A percentile compares a stretch with the other conserved stretches of the same genome.
Conservation (phyloP, 208 protist genomes). For the Kentomonas sorsogonicus region DNA sequence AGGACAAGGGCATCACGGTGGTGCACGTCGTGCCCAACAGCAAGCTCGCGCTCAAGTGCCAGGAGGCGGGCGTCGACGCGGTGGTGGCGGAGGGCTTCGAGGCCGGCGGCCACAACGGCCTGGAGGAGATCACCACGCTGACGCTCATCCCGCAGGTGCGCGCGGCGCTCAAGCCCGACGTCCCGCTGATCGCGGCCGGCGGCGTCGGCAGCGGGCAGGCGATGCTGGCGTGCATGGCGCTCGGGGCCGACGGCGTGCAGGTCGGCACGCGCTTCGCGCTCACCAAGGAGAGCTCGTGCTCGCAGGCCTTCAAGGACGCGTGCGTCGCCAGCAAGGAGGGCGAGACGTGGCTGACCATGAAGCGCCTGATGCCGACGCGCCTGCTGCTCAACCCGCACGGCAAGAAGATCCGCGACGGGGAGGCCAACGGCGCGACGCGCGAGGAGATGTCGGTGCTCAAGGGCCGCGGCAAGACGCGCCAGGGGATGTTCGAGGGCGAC, state of each 20-base stretch:
- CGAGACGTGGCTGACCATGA: slow-evolving; percentile 65
- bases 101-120: slow-evolving; percentile 57
- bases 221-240: slow-evolving; percentile 57
- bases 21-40: slow-evolving; percentile 77
- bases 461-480: slow-evolving; percentile 33
- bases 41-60: slow-evolving; percentile 72
- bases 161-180: slow-evolving; percentile 34
- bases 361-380: slow-evolving; percentile 50
- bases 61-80: slow-evolving; percentile 64
- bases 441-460: slow-evolving; percentile 33
- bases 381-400: slow-evolving; percentile 54
- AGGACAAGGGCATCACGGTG: slow-evolving; percentile 60
- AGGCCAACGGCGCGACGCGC: slow-evolving; percentile 32
- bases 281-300: slow-evolving; percentile 48
- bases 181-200: slow-evolving; percentile 73
- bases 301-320: slow-evolving; percentile 50
- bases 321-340: slow-evolving; percentile 31
- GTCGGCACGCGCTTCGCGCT: slow-evolving; percentile 69
- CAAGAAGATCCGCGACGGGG: slow-evolving; percentile 32
- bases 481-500: slow-evolving; percentile 59
- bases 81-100: slow-evolving; percentile 82
- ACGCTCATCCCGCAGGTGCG: slow-evolving; percentile 60
- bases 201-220: slow-evolving; percentile 53
- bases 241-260: slow-evolving; percentile 77
- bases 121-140: slow-evolving; percentile 66